Conservation (phyloP, 164 flowering plant genomes). For the Tinospora cordifolia region DNA sequence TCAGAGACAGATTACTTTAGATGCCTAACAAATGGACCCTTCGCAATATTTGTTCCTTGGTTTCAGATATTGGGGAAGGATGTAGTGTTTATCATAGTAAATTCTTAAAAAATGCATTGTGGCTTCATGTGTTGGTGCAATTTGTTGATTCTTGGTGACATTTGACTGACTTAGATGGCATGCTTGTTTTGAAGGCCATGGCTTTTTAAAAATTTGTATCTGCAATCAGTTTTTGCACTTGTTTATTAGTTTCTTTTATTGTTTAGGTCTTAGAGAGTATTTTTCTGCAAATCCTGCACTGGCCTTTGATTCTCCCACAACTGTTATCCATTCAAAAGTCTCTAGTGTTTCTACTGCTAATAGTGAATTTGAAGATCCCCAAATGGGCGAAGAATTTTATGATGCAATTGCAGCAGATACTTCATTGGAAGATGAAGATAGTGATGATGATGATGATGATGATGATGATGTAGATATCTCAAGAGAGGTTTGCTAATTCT, state of each 20-base stretch:
- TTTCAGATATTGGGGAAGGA: neutral
- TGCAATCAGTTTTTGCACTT: neutral
- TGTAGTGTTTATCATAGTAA: neutral
- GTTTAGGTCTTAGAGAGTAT: conserved; percentile 74
- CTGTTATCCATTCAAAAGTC: conserved; percentile 36
- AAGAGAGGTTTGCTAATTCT: conserved; percentile 26
- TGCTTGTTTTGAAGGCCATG: neutral
- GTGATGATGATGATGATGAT: conserved; percentile 52
- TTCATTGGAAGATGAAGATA: conserved; percentile 65
- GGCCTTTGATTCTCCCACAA: conserved; percentile 32
- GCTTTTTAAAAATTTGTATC: neutral
- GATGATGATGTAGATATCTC: conserved; percentile 31
- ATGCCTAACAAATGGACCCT: neutral
- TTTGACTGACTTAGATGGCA: too few species aligned
- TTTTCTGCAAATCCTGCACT: conserved; percentile 72
- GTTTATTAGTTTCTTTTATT: conserved; percentile 7
- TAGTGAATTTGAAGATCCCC: conserved; percentile 47
- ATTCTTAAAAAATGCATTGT: neutral
- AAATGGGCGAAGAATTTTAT: conserved; percentile 61
- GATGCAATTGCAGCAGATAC: conserved; percentile 72
- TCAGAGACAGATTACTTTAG: neutral
- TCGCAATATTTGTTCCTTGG: neutral
- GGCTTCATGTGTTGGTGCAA: neutral
- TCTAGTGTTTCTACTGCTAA: conserved; percentile 34
- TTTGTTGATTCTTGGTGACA: neutral